phyloP scores from a whole-genome alignment of 1,284 basidiomycete genomes.

The Cryptococcus jaspeensis region DNA sequence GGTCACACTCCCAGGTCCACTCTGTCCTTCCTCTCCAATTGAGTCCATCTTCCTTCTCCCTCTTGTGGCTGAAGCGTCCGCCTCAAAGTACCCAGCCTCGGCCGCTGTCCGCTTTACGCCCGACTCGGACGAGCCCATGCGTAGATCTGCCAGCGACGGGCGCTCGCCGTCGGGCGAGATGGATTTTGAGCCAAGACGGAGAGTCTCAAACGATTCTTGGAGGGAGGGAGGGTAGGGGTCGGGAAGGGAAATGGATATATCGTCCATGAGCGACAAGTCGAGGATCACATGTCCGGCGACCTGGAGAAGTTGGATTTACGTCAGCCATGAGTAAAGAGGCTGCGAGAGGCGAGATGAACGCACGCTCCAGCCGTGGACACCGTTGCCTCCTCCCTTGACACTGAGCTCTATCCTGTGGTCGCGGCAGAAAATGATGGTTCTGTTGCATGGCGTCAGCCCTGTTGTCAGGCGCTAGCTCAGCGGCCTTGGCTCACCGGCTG shows the following conservation, averaged over 20 bases:
- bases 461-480: not conserved
- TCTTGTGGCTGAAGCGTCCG: constrained; percentile 4
- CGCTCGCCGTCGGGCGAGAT: constrained; percentile 1
- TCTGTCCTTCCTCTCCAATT: constrained; percentile 3
- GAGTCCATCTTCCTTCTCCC: constrained; percentile 13
- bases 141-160: constrained; percentile 5
- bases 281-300: constrained; percentile 79
- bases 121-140: constrained; percentile 6
- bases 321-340: not conserved
- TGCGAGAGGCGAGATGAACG: constrained; percentile 8
- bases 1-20: constrained; percentile 1
- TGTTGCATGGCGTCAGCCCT: constrained; percentile 33
- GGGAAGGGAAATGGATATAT: constrained; percentile 66
- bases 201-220: constrained; percentile 25
- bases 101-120: constrained; percentile 17
- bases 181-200: constrained; percentile 4
- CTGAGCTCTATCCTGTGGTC: constrained; percentile 69
- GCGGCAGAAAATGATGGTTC: constrained; percentile 67
- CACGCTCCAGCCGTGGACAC: constrained; percentile 77
- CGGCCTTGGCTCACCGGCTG: constrained; percentile 59
- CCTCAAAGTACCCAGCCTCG: constrained; percentile 13
- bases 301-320: constrained; percentile 9
- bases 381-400: constrained; percentile 84
- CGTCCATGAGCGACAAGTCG: constrained; percentile 67
- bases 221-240: constrained; percentile 27